Conservation (phyloP, 305 asterid genomes). For the Solanum hybrid region DNA sequence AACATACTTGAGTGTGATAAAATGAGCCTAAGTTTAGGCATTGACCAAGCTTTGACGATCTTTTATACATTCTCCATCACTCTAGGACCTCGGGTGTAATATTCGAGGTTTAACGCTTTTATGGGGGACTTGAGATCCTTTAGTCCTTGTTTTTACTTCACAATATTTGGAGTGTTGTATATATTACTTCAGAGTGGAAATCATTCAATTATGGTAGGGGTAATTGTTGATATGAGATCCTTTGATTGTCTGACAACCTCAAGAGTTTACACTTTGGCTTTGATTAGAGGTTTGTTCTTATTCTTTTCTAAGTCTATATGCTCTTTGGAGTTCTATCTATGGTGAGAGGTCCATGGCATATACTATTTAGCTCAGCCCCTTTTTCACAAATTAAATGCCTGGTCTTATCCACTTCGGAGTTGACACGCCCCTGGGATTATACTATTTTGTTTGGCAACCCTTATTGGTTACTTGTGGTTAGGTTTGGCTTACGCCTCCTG, state of each 20-base stretch:
- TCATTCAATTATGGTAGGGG: too few species aligned
- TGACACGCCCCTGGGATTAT: neutral
- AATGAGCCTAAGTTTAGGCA: neutral
- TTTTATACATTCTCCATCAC: neutral
- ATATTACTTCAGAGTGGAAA: too few species aligned
- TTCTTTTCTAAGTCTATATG: neutral
- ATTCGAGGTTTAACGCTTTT: neutral
- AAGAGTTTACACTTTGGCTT: neutral
- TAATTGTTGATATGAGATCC: too few species aligned
- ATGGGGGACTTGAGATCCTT: neutral
- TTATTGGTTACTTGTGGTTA: too few species aligned
- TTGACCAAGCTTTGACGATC: neutral
- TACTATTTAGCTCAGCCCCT: neutral
- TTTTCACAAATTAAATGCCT: too few species aligned
- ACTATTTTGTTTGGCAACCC: too few species aligned
- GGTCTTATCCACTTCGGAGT: neutral
- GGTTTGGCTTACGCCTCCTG: too few species aligned
- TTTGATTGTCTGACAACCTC: too few species aligned
- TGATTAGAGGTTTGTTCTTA: neutral
- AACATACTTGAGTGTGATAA: neutral
- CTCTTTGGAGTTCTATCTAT: too few species aligned
- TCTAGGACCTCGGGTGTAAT: neutral
- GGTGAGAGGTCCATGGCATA: too few species aligned
- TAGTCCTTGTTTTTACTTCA: too few species aligned
- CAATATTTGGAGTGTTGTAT: too few species aligned